phyloP scores from a whole-genome alignment of 192 early-diverging fungal species.

The Jimgerdemannia lactiflua region DNA sequence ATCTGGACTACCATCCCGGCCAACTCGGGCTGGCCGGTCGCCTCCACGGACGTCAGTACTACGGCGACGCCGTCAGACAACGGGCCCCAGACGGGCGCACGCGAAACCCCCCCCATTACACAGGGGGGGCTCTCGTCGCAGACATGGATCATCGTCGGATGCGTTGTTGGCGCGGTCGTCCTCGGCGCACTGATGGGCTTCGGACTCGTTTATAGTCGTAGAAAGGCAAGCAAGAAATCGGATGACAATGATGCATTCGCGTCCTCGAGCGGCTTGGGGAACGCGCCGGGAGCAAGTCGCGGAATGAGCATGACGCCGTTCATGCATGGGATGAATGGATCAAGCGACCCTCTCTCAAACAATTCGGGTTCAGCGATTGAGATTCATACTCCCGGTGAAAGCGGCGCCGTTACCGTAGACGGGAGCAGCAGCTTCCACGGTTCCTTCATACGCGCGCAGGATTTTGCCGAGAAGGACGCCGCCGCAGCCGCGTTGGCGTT shows the following conservation, averaged over 20 bases:
- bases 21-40: constrained; percentile 31
- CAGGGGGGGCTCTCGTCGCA: constrained; percentile 15
- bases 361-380: neutral
- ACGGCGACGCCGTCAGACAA: neutral
- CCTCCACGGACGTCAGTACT: neutral
- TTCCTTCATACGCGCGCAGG: too few relatives aligned
- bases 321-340: neutral
- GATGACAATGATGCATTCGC: neutral
- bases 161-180: constrained; percentile 36
- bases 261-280: neutral
- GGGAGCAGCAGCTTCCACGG: too few relatives aligned
- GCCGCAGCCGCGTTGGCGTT: too few relatives aligned
- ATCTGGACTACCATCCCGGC: constrained; percentile 43
- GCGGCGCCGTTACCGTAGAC: too few relatives aligned
- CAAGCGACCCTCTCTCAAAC: neutral
- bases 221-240: neutral
- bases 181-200: constrained; percentile 30
- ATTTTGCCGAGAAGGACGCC: too few relatives aligned
- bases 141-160: constrained; percentile 26
- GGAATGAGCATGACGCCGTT: neutral
- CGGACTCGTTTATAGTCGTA: constrained; percentile 5
- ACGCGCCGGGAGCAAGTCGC: constrained; percentile 2
- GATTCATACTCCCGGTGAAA: too few relatives aligned
- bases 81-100: neutral
- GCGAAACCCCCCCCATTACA: neutral